Base-by-base conservation (phyloP, 805 yeast genomes). In the Candida krabiensis region DNA sequence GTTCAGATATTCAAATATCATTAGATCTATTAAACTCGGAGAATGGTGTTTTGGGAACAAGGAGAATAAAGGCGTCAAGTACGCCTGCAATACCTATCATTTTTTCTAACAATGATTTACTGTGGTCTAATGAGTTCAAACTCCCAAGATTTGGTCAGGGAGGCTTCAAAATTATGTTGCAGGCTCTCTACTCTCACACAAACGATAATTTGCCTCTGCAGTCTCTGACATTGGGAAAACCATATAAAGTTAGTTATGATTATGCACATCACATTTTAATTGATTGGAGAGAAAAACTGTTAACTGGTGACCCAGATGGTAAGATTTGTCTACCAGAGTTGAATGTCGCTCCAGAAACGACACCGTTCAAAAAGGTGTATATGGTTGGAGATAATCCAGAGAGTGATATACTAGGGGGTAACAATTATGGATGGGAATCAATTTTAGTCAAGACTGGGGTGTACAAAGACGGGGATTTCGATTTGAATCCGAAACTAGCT, bases 381-480 rank as follows among this genome's bases (percentile, higher is more conserved):
- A 93, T 93, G 99, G 87, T 93, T 24, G 99, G 99, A 19, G 99
- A 93, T 63, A 93, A 93, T 60, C 98, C 97, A 4, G 93, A 83
- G 19, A 78, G 89, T 35, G 99, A 93, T 58, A 93, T 93, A 37
- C 72, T 73, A 39, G 99, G 99, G 0, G 99, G 96, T 5, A 82
- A 84, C 51, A 67, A 69, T 34, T 80, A 82, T 56, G 96, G 96
- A 3, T 93, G 98, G 98, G 79, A 83, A 33, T 80, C 93, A 9
- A 75, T 88, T 25, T 72, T 93, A 30, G 87, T 93, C 18, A 71
- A 81, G 45, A 86, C 97, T 0, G 99, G 99, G 1, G 98, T 93
- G 4, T 93, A 79, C 58, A 68, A 70, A 43, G 87, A 81, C 45
- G 69, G 67, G 19, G 86, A 80, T 46, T 72, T 62, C 62, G 60